Base-by-base conservation (phyloP, 495 filamentous ascomycete species). In the Penicillium desertorum region DNA sequence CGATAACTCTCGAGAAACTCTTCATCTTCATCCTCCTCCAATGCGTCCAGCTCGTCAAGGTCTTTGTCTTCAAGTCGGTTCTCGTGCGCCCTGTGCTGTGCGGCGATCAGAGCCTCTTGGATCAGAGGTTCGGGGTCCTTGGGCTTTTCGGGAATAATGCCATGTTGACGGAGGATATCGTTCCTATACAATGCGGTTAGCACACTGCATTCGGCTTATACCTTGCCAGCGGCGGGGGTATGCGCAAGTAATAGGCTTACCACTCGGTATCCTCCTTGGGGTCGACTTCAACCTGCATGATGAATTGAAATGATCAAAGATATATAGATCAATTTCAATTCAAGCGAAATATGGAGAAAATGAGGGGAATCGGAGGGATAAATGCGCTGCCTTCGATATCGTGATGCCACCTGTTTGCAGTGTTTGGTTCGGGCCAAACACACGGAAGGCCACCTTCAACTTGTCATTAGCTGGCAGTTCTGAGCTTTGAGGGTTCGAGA, bases 191-290 rank as follows among this genome's bases (percentile, higher is more conserved):
- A 45, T 41, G 17, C 32, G 60, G 58, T 60, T 25, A 54, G 36
- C 52, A 46, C 20, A 52, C 9, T 39, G 29, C 45, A 22, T 45
- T 25, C 20, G 45, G 55, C 39, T 37, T 42, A 58, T 61, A 61
- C 50, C 47, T 60, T 45, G 23, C 51, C 22, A 43, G n/a, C 39
- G 22, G 57, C 45, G 56, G 58, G 55, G 54, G 50, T 39, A 46
- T 47, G 29, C 22, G 62, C 34, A 60, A 60, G 22, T 34, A 29
- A n/a, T 37, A 16, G 19, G 56, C 68, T 53, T 77, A 96, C 94
- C 94, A 98, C 87, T 98, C 94, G 37, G 94, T 98, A 71, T 98
- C 94, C 59, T 91, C 94, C 70, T 97, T 95, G 32, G 92, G 92
- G 69, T 98, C 86, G 67, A 98, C 88, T 50, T 94, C 91, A 49